Evolutionary conservation across 768 basidiomycete genomes (phyloP), one percentile per base, ranked within the genome.

Genomic region (Hypholoma sublateritium): DNA sequence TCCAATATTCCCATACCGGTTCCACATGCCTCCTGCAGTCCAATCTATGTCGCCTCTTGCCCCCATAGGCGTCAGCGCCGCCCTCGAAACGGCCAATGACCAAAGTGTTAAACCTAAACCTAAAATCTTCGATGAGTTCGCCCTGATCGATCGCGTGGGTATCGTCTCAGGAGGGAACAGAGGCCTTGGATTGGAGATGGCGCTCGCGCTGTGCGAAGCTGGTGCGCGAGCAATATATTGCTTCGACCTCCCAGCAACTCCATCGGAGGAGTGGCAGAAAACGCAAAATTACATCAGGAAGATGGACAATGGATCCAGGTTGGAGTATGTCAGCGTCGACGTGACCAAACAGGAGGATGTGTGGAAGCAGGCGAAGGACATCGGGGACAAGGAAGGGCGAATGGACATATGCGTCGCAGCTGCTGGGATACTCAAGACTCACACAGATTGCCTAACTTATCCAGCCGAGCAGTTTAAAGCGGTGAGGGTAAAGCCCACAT

Each of bases 161-260:
- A 75, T 88, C 42, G 83, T 88, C 25, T 83, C 86, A 0, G 87
- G 87, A 5, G 86, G 79, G 0, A 83, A 86, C 58, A 72, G 86
- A 32, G 87, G 91, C 0, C 80, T 93, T 14, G 91, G 91, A 2
- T 82, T 93, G n/a, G 91, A 93, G 73, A 87, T 89, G 86, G 88
- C 88, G 35, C 72, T 91, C 53, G 83, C 85, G 4, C 72, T 92
- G 41, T 80, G 81, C 42, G 91, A 92, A 72, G 86, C 83, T 13
- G 90, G 90, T 34, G 87, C 87, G 5, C 77, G 81, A 7, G 85
- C 77, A 0, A 77, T 89, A 16, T 89, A 90, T 69, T 88, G 87
- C 66, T 71, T 88, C 12, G 89, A 90, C 67, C 74, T 89, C 9
- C 80, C 86, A 1, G 58, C 66, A 37, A 67, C 69, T 36, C 83